Evolutionary conservation across 2,329 filamentous ascomycete genomes (phyloP).

Genomic region (Akanthomyces dipterigenus): DNA sequence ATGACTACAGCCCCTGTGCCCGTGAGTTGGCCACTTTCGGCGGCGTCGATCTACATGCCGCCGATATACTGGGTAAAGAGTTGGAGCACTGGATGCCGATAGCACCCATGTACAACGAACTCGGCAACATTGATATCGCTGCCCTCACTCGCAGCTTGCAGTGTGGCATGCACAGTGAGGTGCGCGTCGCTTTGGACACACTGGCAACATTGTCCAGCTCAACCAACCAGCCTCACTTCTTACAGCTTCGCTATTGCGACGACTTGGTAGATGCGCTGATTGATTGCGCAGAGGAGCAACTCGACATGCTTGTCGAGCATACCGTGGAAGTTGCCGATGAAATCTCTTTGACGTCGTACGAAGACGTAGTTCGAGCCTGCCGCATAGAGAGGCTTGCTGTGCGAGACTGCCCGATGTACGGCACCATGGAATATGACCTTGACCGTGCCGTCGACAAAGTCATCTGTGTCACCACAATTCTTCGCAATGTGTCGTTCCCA

Average conservation of each 20-base stretch:
- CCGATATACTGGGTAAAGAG: constrained; percentile 58
- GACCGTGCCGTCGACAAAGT: constrained; percentile 81
- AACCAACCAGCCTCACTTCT: constrained; percentile 55
- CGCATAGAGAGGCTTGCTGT: constrained; percentile 65
- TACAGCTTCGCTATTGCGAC: constrained; percentile 68
- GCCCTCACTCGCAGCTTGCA: constrained; percentile 85
- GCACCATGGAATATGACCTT: constrained; percentile 70
- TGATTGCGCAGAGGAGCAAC: constrained; percentile 85
- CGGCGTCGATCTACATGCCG: constrained; percentile 61
- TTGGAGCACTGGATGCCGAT: constrained; percentile 65
- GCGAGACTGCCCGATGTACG: constrained; percentile 66
- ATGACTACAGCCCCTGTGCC: constrained; percentile 49
- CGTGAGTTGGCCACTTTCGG: constrained; percentile 57
- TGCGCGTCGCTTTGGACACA: constrained; percentile 83
- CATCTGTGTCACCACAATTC: constrained; percentile 83
- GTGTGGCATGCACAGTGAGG: constrained; percentile 81
- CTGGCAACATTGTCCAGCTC: constrained; percentile 62
- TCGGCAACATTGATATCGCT: constrained; percentile 85
- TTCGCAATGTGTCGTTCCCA: constrained; percentile 88
- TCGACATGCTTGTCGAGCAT: constrained; percentile 77
- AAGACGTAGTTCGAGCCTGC: constrained; percentile 77
- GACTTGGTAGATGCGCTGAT: constrained; percentile 83
- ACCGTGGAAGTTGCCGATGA: constrained; percentile 81
- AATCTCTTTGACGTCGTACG: constrained; percentile 75
- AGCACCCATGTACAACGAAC: constrained; percentile 65